These are phyloP conservation scores for Paxillus rubicundulus DNA, from an alignment of 768 basidiomycete genomes.

Conservation along the genomic window DNA sequence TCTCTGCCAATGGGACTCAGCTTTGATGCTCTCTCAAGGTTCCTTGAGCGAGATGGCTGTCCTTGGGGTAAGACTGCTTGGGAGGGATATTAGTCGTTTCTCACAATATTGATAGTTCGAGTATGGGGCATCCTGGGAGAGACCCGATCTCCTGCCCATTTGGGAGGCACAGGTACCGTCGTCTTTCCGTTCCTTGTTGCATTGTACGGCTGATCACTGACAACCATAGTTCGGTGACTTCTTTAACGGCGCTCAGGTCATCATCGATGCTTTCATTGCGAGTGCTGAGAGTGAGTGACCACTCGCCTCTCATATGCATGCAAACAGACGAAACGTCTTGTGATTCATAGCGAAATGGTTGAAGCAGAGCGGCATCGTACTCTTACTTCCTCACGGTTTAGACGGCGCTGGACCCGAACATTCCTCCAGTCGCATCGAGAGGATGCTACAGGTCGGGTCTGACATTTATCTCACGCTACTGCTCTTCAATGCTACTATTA, in stretches of 20 bases:
- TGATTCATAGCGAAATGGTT: slow-evolving; percentile 79
- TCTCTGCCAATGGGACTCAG: not conserved
- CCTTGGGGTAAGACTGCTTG: slow-evolving; percentile 59
- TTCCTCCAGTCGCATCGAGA: slow-evolving; percentile 82
- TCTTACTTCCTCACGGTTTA: slow-evolving; percentile 85
- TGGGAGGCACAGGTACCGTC: slow-evolving; percentile 83
- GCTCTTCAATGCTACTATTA: slow-evolving; percentile 27
- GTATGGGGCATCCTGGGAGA: slow-evolving; percentile 87
- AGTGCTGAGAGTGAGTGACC: slow-evolving; percentile 71
- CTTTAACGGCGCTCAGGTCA: slow-evolving; percentile 85
- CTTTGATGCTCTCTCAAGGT: slow-evolving; percentile 39
- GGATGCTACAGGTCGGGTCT: slow-evolving; percentile 78
- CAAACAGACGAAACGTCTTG: not conserved
- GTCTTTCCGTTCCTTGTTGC: not conserved
- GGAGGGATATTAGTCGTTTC: not conserved
- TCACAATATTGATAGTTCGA: slow-evolving; percentile 62
- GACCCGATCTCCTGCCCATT: slow-evolving; percentile 75
- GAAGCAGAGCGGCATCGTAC: slow-evolving; percentile 83
- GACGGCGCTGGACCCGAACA: slow-evolving; percentile 95
- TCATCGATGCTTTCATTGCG: slow-evolving; percentile 86
- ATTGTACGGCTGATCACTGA: not conserved
- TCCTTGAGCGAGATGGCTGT: slow-evolving; percentile 90
- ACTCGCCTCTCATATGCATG: too few species aligned
- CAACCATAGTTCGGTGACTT: slow-evolving; percentile 81
- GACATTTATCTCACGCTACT: not conserved